These are phyloP conservation scores for Ceriops tagal DNA, from an alignment of 345 rosid genomes.

Conservation along the genomic window DNA sequence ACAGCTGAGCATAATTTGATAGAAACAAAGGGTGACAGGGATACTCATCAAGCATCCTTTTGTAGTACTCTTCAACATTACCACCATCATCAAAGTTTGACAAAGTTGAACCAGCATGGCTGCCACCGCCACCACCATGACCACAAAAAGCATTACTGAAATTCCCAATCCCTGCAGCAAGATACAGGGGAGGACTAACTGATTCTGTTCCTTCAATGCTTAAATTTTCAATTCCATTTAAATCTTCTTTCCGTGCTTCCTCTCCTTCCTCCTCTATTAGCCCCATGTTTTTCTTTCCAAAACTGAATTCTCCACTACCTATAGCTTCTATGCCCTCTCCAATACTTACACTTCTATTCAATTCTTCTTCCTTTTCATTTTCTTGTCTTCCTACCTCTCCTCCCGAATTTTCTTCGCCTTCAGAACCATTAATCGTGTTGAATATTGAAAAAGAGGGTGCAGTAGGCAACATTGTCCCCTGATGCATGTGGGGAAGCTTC, in stretches of 20 bases:
- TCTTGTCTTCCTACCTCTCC: constrained; percentile 14
- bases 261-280: constrained; percentile 42
- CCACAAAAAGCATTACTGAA: constrained; percentile 21
- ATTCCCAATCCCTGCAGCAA: constrained; percentile 66
- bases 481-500: constrained; percentile 6
- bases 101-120: constrained; percentile 28
- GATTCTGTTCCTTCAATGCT: constrained; percentile 39
- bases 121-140: constrained; percentile 25
- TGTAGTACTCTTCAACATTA: constrained; percentile 47
- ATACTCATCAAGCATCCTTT: constrained; percentile 58
- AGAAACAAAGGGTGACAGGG: constrained; percentile 73
- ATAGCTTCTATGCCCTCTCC: constrained; percentile 36
- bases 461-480: constrained; percentile 43
- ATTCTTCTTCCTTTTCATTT: constrained; percentile 5
- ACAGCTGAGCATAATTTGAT: constrained; percentile 61
- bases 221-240: constrained; percentile 7
- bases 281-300: constrained; percentile 35
- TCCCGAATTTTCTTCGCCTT: constrained; percentile 16
- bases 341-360: constrained; percentile 44
- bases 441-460: constrained; percentile 57
- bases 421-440: constrained; percentile 28
- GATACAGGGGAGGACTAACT: constrained; percentile 59
- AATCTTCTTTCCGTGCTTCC: constrained; percentile 21
- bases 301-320: constrained; percentile 47
- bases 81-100: constrained; percentile 39